phyloP scores from a whole-genome alignment of 2,329 filamentous ascomycete species.

The Colletotrichum chrysophilum region DNA sequence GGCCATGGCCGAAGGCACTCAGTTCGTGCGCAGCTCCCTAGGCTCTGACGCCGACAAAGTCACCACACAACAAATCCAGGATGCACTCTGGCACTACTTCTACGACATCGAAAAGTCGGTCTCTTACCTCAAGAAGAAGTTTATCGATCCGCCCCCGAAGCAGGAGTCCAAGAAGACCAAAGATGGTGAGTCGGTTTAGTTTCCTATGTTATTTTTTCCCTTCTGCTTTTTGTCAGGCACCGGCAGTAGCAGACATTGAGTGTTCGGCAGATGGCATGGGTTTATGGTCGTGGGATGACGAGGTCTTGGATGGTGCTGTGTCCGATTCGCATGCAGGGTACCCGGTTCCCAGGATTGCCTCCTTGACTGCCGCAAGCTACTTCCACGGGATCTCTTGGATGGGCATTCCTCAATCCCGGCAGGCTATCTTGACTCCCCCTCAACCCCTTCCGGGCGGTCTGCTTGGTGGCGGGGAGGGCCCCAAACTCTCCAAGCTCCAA shows the following conservation, averaged over 20 bases:
- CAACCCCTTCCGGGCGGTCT: slow-evolving; percentile 65
- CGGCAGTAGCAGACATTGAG: slow-evolving; percentile 23
- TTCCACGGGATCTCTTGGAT: slow-evolving; percentile 91
- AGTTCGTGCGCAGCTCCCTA: slow-evolving; percentile 70
- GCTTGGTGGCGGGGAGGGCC: slow-evolving; percentile 73
- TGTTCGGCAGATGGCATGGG: slow-evolving; percentile 23
- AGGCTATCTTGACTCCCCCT: slow-evolving; percentile 67
- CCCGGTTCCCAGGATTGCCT: slow-evolving; percentile 24
- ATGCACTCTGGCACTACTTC: slow-evolving; percentile 94
- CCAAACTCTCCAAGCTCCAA: slow-evolving; percentile 88
- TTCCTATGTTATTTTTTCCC: not conserved
- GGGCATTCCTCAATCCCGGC: slow-evolving; percentile 69
- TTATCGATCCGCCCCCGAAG: slow-evolving; percentile 49
- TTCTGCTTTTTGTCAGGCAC: not conserved
- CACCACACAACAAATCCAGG: slow-evolving; percentile 74
- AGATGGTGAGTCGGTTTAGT: slow-evolving; percentile 43
- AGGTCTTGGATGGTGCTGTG: not conserved
- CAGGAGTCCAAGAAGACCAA: slow-evolving; percentile 44
- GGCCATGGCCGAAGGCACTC: slow-evolving; percentile 68
- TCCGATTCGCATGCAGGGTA: not conserved
- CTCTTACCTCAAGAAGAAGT: slow-evolving; percentile 75
- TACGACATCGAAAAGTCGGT: slow-evolving; percentile 90
- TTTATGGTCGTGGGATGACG: not conserved
- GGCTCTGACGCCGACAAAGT: slow-evolving; percentile 63
- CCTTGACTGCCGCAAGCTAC: slow-evolving; percentile 54